phyloP scores from a whole-genome alignment of 2,329 filamentous ascomycete genomes.

The Zymoseptoria ardabiliae region DNA sequence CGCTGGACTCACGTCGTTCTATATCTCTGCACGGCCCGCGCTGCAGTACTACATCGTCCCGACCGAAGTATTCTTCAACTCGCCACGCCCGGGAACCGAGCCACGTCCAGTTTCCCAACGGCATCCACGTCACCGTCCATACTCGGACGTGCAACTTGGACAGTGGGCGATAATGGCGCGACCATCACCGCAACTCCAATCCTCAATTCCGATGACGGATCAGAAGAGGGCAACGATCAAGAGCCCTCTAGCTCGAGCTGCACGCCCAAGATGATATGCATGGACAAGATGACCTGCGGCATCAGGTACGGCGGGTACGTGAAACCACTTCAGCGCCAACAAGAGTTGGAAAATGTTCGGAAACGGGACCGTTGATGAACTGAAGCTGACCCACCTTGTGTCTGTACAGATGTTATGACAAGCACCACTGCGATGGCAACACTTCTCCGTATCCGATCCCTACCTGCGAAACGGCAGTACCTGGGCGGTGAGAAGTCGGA shows the following conservation, averaged over 20 bases:
- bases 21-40: neutral
- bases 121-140: neutral
- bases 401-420: conserved; percentile 16
- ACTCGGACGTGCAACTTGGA: neutral
- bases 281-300: conserved; percentile 13
- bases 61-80: neutral
- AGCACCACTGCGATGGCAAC: conserved; percentile 17
- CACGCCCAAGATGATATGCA: conserved; percentile 9
- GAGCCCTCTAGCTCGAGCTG: neutral
- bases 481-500: neutral
- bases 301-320: conserved; percentile 18
- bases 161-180: no score
- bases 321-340: neutral
- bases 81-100: neutral
- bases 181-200: neutral
- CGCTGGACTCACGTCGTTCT: neutral
- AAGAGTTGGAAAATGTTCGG: neutral
- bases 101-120: neutral
- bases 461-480: conserved; percentile 6
- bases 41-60: neutral
- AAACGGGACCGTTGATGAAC: neutral
- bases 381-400: neutral
- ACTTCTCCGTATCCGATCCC: conserved; percentile 9
- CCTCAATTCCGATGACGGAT: neutral
- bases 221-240: neutral